phyloP scores from a whole-genome alignment of 2,329 filamentous ascomycete genomes.

The Chaetomiaceae sp. region DNA sequence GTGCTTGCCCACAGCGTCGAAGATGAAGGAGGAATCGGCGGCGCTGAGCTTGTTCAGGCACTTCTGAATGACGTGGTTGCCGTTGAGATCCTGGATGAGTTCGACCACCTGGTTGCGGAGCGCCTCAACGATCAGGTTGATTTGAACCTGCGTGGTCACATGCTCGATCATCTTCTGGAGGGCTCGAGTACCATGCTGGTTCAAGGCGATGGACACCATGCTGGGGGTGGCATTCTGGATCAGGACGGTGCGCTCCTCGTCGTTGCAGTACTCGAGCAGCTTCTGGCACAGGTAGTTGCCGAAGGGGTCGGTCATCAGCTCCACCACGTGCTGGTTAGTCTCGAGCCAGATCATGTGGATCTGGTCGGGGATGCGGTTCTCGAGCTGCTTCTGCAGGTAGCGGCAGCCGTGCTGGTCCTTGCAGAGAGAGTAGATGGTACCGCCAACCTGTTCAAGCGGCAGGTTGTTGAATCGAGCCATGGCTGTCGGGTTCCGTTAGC shows the following conservation, averaged over 20 bases:
- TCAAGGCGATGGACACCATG: conserved; percentile 89
- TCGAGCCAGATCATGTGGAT: conserved; percentile 92
- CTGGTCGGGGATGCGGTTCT: conserved; percentile 78
- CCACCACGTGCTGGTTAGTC: conserved; percentile 87
- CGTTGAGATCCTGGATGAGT: conserved; percentile 94
- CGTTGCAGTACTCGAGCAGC: conserved; percentile 88
- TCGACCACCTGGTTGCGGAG: conserved; percentile 81
- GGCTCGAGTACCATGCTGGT: conserved; percentile 94
- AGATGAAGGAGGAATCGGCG: conserved; percentile 89
- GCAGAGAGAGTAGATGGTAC: conserved; percentile 84
- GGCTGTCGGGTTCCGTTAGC: conserved; percentile 39
- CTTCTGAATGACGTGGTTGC: conserved; percentile 99
- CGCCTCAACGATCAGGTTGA: conserved; percentile 80
- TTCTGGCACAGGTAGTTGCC: conserved; percentile 99
- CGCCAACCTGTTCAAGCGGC: conserved; percentile 72
- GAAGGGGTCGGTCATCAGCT: conserved; percentile 98
- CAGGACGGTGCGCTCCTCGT: conserved; percentile 88
- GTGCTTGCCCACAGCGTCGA: conserved; percentile 81
- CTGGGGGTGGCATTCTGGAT: conserved; percentile 85
- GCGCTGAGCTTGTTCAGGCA: conserved; percentile 90
- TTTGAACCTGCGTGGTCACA: conserved; percentile 79
- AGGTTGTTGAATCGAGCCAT: conserved; percentile 81
- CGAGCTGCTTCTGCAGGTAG: conserved; percentile 94
- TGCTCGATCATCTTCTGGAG: conserved; percentile 99
- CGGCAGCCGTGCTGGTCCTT: conserved; percentile 98